Base-by-base conservation (phyloP, 129 eudicot species). In the Arctium minus region DNA sequence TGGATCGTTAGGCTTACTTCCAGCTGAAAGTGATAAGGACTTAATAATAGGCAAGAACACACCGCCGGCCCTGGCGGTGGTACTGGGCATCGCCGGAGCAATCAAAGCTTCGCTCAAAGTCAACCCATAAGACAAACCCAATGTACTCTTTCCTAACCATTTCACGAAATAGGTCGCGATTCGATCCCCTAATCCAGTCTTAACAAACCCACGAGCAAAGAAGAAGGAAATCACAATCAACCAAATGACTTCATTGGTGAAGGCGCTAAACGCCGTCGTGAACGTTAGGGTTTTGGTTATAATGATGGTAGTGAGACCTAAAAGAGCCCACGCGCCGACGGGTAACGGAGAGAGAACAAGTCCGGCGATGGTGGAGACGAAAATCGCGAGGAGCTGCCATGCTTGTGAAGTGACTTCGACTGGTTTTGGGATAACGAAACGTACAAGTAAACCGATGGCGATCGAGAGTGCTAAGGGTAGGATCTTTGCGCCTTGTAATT, bases 81-180 rank as follows among this genome's bases (percentile, higher is more conserved):
- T 92, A 70, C 97, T 92, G 2, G 97, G 98, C 98, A 95, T 95
- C 36, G 97, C 98, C 82, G 98, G 98, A 53, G 97, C 97, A 81
- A 95, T 92, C 83, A 95, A 81, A 3, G 94, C 94, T 88, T 95
- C 98, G 70, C 97, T 91, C 86, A 92, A 30, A 60, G 97, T 91
- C 89, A 95, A 85, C 53, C 98, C 97, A 75, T 95, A 95, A 6
- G 97, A 91, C 89, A 94, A 87, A 5, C 97, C 97, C 82, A 92
- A 75, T 22, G 98, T 95, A 77, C 94, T 91, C 74, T 89, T 91
- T 38, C 98, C 98, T 70, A 95, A 74, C 98, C 94, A 91, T 73
- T 89, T 94, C 2, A 95, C 97, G 74, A 95, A 94, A 78, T 88
- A 95, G 2, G 97, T 95, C 8, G 98, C 98, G 62, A 92, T 88